phyloP scores from a whole-genome alignment of 352 stramenopile genomes.

The Phytophthora meadii region DNA sequence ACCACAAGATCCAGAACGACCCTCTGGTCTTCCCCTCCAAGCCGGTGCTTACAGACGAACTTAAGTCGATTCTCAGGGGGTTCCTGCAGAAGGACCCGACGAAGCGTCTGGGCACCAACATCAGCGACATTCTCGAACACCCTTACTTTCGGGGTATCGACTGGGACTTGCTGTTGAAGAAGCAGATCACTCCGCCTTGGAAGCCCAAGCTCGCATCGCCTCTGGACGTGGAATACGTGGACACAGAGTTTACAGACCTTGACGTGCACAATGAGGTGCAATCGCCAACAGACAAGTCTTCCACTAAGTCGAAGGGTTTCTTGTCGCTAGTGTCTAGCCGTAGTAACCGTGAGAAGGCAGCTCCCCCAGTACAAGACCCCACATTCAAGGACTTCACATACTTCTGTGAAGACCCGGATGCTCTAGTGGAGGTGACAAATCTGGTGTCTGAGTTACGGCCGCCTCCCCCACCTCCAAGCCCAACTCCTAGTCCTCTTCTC shows the following conservation, averaged over 20 bases:
- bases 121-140: slow-evolving; percentile 87
- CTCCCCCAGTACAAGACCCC: slow-evolving; percentile 83
- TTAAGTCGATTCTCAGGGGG: slow-evolving; percentile 82
- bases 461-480: slow-evolving; percentile 39
- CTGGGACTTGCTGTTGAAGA: slow-evolving; percentile 87
- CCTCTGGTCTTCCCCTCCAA: slow-evolving; percentile 82
- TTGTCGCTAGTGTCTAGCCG: slow-evolving; percentile 82
- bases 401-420: slow-evolving; percentile 88
- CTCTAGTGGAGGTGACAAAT: slow-evolving; percentile 83
- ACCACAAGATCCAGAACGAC: slow-evolving; percentile 92
- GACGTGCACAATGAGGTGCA: slow-evolving; percentile 85
- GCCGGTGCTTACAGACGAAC: slow-evolving; percentile 65
- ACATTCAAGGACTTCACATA: slow-evolving; percentile 93
- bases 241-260: slow-evolving; percentile 87
- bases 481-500: slow-evolving; percentile 24
- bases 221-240: slow-evolving; percentile 88
- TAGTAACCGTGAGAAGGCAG: slow-evolving; percentile 63
- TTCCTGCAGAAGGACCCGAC: slow-evolving; percentile 90
- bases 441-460: slow-evolving; percentile 83
- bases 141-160: slow-evolving; percentile 83
- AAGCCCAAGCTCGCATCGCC: slow-evolving; percentile 84
- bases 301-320: slow-evolving; percentile 80
- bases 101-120: slow-evolving; percentile 88
- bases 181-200: slow-evolving; percentile 86
- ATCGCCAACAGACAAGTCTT: slow-evolving; percentile 84